A percentile compares a stretch with the other conserved stretches of the same genome.
Evolutionary conservation across 2,329 filamentous ascomycete genomes (phyloP).

Genomic region (Parasarocladium wereldwijsianum): DNA sequence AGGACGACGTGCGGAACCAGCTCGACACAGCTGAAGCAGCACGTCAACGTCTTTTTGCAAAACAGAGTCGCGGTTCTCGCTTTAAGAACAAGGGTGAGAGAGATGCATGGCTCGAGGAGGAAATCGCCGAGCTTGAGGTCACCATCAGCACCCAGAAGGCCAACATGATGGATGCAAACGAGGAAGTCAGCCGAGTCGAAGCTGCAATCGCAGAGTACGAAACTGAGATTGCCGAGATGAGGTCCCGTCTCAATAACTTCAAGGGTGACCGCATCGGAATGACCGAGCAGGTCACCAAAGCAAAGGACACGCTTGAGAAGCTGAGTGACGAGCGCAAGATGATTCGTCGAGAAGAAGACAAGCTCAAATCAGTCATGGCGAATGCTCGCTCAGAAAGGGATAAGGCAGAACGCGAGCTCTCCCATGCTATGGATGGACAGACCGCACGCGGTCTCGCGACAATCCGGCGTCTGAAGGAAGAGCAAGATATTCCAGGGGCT

Average conservation of each 20-base stretch:
- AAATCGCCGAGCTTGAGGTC: slow-evolving; percentile 67
- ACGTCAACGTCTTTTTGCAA: slow-evolving; percentile 70
- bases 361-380: slow-evolving; percentile 61
- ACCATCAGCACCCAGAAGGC: slow-evolving; percentile 70
- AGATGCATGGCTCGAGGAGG: slow-evolving; percentile 65
- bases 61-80: slow-evolving; percentile 76
- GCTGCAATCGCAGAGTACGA: slow-evolving; percentile 58
- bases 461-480: slow-evolving; percentile 67
- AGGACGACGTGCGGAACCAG: slow-evolving; percentile 53
- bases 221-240: slow-evolving; percentile 53
- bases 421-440: slow-evolving; percentile 76
- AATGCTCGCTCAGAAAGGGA: slow-evolving; percentile 66
- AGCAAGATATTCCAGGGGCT: slow-evolving; percentile 68
- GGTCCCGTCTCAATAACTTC: slow-evolving; percentile 63
- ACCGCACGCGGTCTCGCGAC: slow-evolving; percentile 79
- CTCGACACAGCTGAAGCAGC: slow-evolving; percentile 64
- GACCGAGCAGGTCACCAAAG: slow-evolving; percentile 57
- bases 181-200: slow-evolving; percentile 64
- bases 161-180: slow-evolving; percentile 68
- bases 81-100: slow-evolving; percentile 83
- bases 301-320: slow-evolving; percentile 64
- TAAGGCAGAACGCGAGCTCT: slow-evolving; percentile 61
- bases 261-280: slow-evolving; percentile 59
- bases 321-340: slow-evolving; percentile 78
- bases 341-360: slow-evolving; percentile 79